These are phyloP conservation scores for Vaccinium darrowii DNA, from an alignment of 148 eudicot genomes.

Conservation along the genomic window DNA sequence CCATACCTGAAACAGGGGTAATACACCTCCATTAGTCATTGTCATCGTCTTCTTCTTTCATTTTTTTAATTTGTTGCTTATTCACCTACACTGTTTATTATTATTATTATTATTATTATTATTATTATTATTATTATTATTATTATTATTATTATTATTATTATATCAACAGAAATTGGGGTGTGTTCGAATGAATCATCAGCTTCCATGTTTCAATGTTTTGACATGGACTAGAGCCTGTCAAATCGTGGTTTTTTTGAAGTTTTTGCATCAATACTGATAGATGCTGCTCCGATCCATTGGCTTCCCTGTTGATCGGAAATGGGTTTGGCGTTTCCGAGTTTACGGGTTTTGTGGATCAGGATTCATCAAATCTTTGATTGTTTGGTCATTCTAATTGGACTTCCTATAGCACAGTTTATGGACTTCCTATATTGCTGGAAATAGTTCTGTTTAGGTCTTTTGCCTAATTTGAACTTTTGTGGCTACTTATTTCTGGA, in stretches of 20 bases:
- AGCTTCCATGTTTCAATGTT: constrained; percentile 16
- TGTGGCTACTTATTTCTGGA: neutral
- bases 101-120: too few species aligned
- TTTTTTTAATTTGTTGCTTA: too few species aligned
- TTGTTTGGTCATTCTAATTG: neutral
- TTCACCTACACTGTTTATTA: too few species aligned
- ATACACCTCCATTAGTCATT: too few species aligned
- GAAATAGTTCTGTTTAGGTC: neutral
- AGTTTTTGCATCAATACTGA: constrained; percentile 19
- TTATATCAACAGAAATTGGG: too few species aligned
- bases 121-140: too few species aligned
- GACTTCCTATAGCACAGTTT: neutral
- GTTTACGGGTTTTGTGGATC: neutral
- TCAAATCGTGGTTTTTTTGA: constrained; percentile 8
- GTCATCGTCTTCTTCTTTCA: too few species aligned
- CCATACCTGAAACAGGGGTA: too few species aligned
- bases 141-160: too few species aligned
- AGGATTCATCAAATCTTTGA: constrained; percentile 2
- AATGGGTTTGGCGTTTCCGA: constrained; percentile 13
- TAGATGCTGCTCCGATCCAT: constrained; percentile 38
- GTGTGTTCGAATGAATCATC: neutral
- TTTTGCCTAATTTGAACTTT: constrained; percentile 12
- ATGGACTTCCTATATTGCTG: neutral
- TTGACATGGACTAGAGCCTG: constrained; percentile 20
- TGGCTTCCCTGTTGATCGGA: constrained; percentile 24